Conservation (phyloP, 805 yeast genomes). For the Starmerella lactis-condensi region DNA sequence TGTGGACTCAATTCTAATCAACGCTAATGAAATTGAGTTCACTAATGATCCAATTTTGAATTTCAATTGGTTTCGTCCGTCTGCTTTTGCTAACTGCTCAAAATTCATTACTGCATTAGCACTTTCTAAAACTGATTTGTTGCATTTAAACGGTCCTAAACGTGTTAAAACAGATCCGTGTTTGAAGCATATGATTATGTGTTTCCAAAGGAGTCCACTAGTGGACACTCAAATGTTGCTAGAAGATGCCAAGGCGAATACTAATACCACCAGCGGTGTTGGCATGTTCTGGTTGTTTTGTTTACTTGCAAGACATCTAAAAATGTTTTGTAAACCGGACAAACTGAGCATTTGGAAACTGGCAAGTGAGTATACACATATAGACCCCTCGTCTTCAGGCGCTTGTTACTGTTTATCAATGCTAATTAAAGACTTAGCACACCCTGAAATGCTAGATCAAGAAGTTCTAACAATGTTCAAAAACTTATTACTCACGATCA, state of each 20-base stretch:
- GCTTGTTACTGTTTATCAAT: conserved; percentile 8
- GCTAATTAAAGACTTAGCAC: neutral
- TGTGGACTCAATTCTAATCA: conserved; percentile 2
- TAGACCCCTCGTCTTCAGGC: conserved; percentile 1
- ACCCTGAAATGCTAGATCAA: conserved; percentile 1
- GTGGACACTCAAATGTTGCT: conserved; percentile 1
- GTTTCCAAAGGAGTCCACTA: neutral
- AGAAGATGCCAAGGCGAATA: neutral
- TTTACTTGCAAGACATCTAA: neutral
- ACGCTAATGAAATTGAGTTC: conserved; percentile 9
- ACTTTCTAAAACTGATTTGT: neutral
- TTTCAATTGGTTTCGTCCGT: conserved; percentile 7
- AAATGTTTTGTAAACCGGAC: neutral
- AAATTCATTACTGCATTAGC: conserved; percentile 8
- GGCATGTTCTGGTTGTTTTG: conserved; percentile 2
- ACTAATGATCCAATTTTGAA: conserved; percentile 1
- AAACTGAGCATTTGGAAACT: conserved; percentile 3
- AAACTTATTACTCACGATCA: conserved; percentile 1
- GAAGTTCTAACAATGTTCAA: neutral
- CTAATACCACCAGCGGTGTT: neutral
- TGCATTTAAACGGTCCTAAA: neutral
- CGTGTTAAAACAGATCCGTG: neutral
- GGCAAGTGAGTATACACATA: neutral
- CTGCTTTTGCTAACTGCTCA: conserved; percentile 6
- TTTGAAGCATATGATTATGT: neutral